Evolutionary conservation across 2,329 filamentous ascomycete genomes (phyloP), one percentile per base, ranked within the genome.

Genomic region (Fusarium sarcochroum): DNA sequence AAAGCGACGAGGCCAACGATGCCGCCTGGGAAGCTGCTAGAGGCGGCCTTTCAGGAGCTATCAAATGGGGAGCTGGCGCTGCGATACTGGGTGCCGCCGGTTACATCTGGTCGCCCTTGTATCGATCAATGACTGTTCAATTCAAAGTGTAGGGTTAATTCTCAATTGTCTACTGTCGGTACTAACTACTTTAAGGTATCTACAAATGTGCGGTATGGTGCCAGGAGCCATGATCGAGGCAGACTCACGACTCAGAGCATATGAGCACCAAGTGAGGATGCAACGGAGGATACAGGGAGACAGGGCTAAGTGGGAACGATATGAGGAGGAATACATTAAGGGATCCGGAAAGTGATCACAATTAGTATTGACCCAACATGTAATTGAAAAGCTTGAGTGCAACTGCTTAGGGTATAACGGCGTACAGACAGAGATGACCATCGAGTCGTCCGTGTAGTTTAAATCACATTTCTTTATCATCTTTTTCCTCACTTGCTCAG

Each of bases 161-260:
- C 30, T 27, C 10, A 20, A 37, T 21, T 17, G 15, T 41, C 14
- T 45, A 13, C 13, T 32, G 14, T 21, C 51, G 27, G 20, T 42
- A 63, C 56, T 58, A 46, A 57, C 32, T 50, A 51, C 47, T 56
- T 32, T 25, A 73, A 94, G 92, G 30, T 95, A 93, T 76, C 82
- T 94, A 17, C 91, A 94, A 78, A 93, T 94, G 90, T 92, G 90
- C n/a, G 90, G 89, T 63, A 94, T 94, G 92, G 90, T 92, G n/a
- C 75, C 93, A 34, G 92, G 92, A 42, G 86, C 89, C 74, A 92
- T 92, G 85, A 85, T 94, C 54, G 91, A 93, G 81, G 92, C 91
- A 4, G 92, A 95, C 75, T 80, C 83, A 57, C 84, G 89, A 49
- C 83, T 94, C 72, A 85, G 90, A 52, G 81, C 85, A 61, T 93